Conservation (phyloP, 805 yeast genomes). For the Pichia paraexigua region DNA sequence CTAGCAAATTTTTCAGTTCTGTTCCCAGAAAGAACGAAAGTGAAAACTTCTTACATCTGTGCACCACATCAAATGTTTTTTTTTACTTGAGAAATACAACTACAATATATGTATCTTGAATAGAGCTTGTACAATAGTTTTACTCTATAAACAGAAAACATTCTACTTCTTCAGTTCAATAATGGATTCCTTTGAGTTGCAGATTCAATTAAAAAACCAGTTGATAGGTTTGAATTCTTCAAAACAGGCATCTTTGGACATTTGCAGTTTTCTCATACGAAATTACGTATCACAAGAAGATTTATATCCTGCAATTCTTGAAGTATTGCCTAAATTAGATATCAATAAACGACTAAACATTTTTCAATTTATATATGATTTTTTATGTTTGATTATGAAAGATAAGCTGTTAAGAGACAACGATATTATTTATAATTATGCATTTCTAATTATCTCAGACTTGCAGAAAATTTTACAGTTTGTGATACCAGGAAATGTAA, state of each 20-base stretch:
- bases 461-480: conserved; percentile 27
- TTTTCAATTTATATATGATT: conserved; percentile 61
- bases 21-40: neutral
- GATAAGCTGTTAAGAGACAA: conserved; percentile 8
- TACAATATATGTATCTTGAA: neutral
- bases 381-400: conserved; percentile 30
- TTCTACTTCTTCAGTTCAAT: neutral
- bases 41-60: neutral
- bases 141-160: neutral
- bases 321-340: conserved; percentile 44
- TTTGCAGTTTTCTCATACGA: conserved; percentile 49
- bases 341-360: conserved; percentile 58
- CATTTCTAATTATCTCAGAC: conserved; percentile 23
- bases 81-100: neutral
- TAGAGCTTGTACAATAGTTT: neutral
- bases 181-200: conserved; percentile 88
- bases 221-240: conserved; percentile 62
- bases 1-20: neutral
- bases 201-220: conserved; percentile 64
- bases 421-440: conserved; percentile 11
- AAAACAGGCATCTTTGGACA: conserved; percentile 38
- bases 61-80: neutral
- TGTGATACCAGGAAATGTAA: conserved; percentile 29
- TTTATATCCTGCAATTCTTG: conserved; percentile 58
- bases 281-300: conserved; percentile 58